phyloP scores from a whole-genome alignment of 1,139 yeast genomes.

The Magnusiomyces suaveolens region DNA sequence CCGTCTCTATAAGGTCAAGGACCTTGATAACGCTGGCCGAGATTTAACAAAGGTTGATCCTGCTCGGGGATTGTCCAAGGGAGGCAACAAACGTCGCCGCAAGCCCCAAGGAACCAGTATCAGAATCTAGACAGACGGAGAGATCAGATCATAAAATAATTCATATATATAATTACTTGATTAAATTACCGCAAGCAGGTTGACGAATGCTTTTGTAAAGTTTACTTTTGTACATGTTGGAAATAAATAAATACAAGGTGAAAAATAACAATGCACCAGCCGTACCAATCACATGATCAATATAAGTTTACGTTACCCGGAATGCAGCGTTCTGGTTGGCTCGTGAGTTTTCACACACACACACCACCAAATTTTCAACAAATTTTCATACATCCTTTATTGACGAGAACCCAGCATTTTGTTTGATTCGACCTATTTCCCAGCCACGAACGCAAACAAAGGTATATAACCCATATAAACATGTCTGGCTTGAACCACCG shows the following conservation, averaged over 20 bases:
- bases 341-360: neutral
- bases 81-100: neutral
- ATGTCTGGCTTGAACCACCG: slow-evolving; percentile 3
- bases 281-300: neutral
- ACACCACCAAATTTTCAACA: neutral
- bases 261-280: too few species aligned
- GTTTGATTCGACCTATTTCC: neutral
- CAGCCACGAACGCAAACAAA: neutral
- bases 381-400: neutral
- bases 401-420: neutral
- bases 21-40: slow-evolving; percentile 80
- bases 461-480: neutral
- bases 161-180: too few species aligned
- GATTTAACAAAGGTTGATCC: slow-evolving; percentile 30
- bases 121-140: slow-evolving; percentile 1
- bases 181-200: too few species aligned
- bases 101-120: slow-evolving; percentile 2
- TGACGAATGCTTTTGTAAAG: too few species aligned
- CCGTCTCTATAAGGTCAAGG: slow-evolving; percentile 87
- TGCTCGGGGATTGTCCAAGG: neutral
- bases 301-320: neutral
- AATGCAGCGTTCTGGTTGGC: neutral
- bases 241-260: too few species aligned
- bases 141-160: too few species aligned
- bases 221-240: too few species aligned